phyloP scores from a whole-genome alignment of 805 yeast genomes.

The Sugiyamaella floridensis region DNA sequence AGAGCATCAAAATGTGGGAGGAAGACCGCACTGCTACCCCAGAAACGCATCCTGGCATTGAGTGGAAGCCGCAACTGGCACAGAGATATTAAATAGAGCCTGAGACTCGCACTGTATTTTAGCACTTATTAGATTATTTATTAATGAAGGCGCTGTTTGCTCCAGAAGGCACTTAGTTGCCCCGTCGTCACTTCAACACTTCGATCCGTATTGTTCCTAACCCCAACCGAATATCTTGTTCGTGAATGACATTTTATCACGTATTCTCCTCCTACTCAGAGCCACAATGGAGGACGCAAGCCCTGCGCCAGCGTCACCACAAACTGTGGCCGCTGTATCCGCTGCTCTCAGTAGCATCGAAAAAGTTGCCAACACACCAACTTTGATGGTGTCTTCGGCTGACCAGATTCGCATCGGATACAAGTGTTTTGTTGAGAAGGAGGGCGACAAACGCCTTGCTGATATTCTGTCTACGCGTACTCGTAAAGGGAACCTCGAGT shows the following conservation, averaged over 20 bases:
- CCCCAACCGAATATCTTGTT: background rate
- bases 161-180: no score
- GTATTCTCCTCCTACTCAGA: background rate
- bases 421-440: constrained; percentile 75
- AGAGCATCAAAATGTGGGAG: constrained; percentile 57
- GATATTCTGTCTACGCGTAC: constrained; percentile 74
- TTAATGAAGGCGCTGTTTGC: no score
- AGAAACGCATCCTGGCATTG: constrained; percentile 33
- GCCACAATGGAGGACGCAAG: background rate
- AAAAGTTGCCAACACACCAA: background rate
- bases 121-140: no score
- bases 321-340: background rate
- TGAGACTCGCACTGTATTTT: background rate
- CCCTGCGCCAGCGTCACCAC: background rate
- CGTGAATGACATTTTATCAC: background rate
- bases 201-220: background rate
- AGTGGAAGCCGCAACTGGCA: constrained; percentile 28
- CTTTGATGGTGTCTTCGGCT: background rate
- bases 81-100: background rate
- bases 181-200: no score
- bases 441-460: constrained; percentile 70
- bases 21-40: constrained; percentile 35
- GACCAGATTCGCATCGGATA: constrained; percentile 46
- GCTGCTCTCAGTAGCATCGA: background rate
- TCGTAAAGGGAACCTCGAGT: constrained; percentile 69